phyloP scores from a whole-genome alignment of 345 rosid species.

The Salix purpurea region DNA sequence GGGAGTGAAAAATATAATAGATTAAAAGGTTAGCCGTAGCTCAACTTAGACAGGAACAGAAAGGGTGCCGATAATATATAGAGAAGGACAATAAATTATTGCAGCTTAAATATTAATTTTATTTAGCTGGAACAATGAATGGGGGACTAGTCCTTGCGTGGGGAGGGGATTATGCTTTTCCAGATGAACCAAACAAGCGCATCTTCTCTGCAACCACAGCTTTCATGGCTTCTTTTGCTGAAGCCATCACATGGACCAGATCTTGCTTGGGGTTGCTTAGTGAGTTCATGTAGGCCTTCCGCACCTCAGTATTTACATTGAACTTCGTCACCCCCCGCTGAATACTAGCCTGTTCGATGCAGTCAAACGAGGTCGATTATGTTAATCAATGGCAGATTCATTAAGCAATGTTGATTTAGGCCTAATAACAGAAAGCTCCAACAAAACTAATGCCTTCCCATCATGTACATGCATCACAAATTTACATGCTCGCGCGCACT shows the following conservation, averaged over 20 bases:
- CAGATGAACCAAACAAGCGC: constrained; percentile 78
- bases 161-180: constrained; percentile 45
- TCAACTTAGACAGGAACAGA: too few species aligned
- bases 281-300: constrained; percentile 75
- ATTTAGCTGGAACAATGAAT: too few species aligned
- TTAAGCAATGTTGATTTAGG: not conserved
- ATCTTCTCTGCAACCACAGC: constrained; percentile 74
- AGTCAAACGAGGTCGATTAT: constrained; percentile 7
- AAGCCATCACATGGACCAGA: constrained; percentile 67
- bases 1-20: too few species aligned
- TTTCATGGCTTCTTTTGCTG: constrained; percentile 80
- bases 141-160: too few species aligned
- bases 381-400: not conserved
- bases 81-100: too few species aligned
- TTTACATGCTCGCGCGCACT: too few species aligned
- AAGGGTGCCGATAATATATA: too few species aligned
- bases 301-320: constrained; percentile 85
- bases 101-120: too few species aligned
- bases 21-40: too few species aligned
- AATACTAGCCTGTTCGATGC: constrained; percentile 53
- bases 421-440: not conserved
- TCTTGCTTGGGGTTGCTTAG: constrained; percentile 52
- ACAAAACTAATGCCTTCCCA: not conserved
- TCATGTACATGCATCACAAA: not conserved
- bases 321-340: constrained; percentile 79